phyloP scores from a whole-genome alignment of 768 basidiomycete genomes.

The Tylopilus vinaceipallidus region DNA sequence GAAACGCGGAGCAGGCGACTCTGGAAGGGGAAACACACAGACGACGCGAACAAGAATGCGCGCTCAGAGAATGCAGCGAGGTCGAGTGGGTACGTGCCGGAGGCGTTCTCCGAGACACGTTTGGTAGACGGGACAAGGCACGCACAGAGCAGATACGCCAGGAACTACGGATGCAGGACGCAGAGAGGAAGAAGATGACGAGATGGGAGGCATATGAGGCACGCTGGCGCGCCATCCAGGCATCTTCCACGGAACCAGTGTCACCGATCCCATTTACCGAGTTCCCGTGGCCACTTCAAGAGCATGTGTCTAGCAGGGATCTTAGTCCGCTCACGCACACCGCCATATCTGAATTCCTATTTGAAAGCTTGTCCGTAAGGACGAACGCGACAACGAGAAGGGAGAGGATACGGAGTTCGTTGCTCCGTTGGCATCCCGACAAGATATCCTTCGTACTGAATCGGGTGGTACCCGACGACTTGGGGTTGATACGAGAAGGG shows the following conservation, averaged over 20 bases:
- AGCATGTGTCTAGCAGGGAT: slow-evolving; percentile 13
- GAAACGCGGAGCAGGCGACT: background rate
- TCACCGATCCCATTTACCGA: slow-evolving; percentile 42
- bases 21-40: slow-evolving; percentile 16
- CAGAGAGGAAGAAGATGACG: slow-evolving; percentile 36
- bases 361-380: slow-evolving; percentile 43
- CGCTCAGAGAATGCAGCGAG: slow-evolving; percentile 48
- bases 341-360: slow-evolving; percentile 49
- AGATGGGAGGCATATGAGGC: slow-evolving; percentile 56
- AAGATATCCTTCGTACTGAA: slow-evolving; percentile 48
- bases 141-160: slow-evolving; percentile 48
- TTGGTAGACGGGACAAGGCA: slow-evolving; percentile 48
- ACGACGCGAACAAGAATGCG: slow-evolving; percentile 35
- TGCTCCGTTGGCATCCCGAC: slow-evolving; percentile 71
- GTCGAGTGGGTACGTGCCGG: slow-evolving; percentile 61
- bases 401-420: slow-evolving; percentile 55
- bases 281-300: slow-evolving; percentile 61
- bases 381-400: slow-evolving; percentile 41
- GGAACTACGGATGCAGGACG: slow-evolving; percentile 45
- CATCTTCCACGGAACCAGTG: slow-evolving; percentile 23
- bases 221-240: slow-evolving; percentile 45
- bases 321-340: slow-evolving; percentile 36
- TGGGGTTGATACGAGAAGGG: slow-evolving; percentile 44
- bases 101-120: slow-evolving; percentile 49
- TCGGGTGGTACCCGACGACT: slow-evolving; percentile 44